phyloP scores from a whole-genome alignment of 129 eudicot species.

The Scalesia atractyloides region DNA sequence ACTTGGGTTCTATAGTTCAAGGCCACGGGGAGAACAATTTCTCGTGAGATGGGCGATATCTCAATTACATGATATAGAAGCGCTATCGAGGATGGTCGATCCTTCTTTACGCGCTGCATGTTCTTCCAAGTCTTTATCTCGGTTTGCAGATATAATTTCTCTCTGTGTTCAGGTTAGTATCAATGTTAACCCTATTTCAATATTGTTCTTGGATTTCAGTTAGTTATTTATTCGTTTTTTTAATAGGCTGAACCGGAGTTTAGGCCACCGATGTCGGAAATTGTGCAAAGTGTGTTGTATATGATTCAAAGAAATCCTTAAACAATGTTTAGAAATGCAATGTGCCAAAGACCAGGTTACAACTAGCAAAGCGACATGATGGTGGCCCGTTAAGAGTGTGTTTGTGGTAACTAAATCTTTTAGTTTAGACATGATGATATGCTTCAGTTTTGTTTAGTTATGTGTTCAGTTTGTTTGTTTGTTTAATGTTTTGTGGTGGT shows the following conservation, averaged over 20 bases:
- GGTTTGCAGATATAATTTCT: conserved; percentile 91
- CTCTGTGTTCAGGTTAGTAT: conserved; percentile 78
- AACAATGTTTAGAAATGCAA: conserved; percentile 10
- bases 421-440: conserved; percentile 17
- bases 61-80: conserved; percentile 83
- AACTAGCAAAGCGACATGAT: conserved; percentile 1
- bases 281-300: conserved; percentile 65
- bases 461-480: conserved; percentile 6
- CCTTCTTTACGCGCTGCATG: conserved; percentile 68
- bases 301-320: conserved; percentile 57
- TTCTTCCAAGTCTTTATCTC: conserved; percentile 78
- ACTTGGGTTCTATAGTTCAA: conserved; percentile 42
- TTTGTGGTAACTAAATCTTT: conserved; percentile 6
- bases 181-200: background rate
- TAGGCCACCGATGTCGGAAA: conserved; percentile 96
- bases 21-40: conserved; percentile 83
- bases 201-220: background rate
- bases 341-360: conserved; percentile 1
- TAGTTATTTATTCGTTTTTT: background rate
- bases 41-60: conserved; percentile 95
- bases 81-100: conserved; percentile 87
- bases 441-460: conserved; percentile 2
- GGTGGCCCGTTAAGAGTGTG: background rate
- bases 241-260: conserved; percentile 87
- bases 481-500: conserved; percentile 24